Percentiles rank a stretch among this genome's conserved stretches.
These are phyloP conservation scores for Torulaspora maleeae DNA, from an alignment of 805 yeast species.

Conservation along the genomic window DNA sequence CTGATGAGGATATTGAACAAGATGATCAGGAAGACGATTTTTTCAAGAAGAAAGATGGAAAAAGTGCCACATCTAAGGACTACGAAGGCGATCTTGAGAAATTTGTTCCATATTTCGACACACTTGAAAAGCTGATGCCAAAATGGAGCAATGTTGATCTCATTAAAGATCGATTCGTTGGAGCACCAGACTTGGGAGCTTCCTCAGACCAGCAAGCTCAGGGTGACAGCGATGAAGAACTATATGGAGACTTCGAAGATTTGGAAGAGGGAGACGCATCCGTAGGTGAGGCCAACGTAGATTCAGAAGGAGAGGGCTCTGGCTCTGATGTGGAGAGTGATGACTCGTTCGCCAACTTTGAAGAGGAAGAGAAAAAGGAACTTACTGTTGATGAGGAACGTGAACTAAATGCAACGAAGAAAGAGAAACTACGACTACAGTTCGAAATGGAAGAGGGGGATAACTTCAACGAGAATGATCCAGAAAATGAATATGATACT, in stretches of 20 bases:
- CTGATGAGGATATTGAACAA: constrained; percentile 40
- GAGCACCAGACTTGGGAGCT: constrained; percentile 30
- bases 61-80: constrained; percentile 5
- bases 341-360: constrained; percentile 39
- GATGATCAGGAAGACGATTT: constrained; percentile 46
- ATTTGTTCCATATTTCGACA: constrained; percentile 35
- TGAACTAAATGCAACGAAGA: constrained; percentile 77
- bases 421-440: constrained; percentile 81
- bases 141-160: constrained; percentile 31
- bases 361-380: constrained; percentile 38
- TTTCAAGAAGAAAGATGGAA: constrained; percentile 48
- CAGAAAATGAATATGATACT: constrained; percentile 82
- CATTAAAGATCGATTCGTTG: constrained; percentile 33
- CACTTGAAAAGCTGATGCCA: constrained; percentile 28
- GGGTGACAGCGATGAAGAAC: constrained; percentile 40
- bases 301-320: constrained; percentile 8
- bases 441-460: constrained; percentile 68
- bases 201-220: constrained; percentile 27
- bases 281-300: constrained; percentile 14
- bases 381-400: constrained; percentile 70
- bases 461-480: constrained; percentile 72
- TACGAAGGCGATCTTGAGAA: constrained; percentile 31
- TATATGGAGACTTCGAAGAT: constrained; percentile 56
- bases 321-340: constrained; percentile 28
- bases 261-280: constrained; percentile 36